Evolutionary conservation across 768 basidiomycete species (phyloP).

Genomic region (Auricularia auricula-judae): DNA sequence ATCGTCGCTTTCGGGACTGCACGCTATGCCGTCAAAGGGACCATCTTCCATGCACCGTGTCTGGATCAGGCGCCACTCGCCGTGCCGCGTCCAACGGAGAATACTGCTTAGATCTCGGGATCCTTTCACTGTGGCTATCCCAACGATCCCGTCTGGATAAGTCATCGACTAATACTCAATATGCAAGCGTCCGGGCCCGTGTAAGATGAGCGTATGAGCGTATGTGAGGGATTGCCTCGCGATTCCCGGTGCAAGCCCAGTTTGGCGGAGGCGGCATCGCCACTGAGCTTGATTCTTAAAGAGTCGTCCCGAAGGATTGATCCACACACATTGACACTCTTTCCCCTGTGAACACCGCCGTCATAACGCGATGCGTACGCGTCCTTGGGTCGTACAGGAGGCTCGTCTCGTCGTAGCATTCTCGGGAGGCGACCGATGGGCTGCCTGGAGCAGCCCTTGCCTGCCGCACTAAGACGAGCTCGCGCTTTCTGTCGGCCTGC

Average conservation of each 20-base stretch:
- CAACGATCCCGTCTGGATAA: too few species aligned
- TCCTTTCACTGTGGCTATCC: too few species aligned
- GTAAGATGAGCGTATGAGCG: too few species aligned
- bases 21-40: not conserved
- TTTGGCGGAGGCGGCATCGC: too few species aligned
- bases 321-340: not conserved
- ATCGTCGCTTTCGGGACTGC: conserved; percentile 3
- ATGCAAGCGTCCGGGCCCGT: too few species aligned
- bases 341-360: not conserved
- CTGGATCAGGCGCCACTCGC: not conserved
- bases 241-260: too few species aligned
- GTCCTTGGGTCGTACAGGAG: not conserved
- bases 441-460: not conserved
- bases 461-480: not conserved
- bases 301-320: too few species aligned
- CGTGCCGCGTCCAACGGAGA: not conserved
- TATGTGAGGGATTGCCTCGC: too few species aligned
- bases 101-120: not conserved
- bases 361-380: not conserved
- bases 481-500: not conserved
- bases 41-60: conserved; percentile 6
- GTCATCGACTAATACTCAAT: too few species aligned
- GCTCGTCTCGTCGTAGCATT: not conserved
- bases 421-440: too few species aligned
- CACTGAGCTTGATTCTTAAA: too few species aligned